These are phyloP conservation scores for Neopestalotiopsis clavispora DNA, from an alignment of 2,329 filamentous ascomycete genomes.

Conservation along the genomic window DNA sequence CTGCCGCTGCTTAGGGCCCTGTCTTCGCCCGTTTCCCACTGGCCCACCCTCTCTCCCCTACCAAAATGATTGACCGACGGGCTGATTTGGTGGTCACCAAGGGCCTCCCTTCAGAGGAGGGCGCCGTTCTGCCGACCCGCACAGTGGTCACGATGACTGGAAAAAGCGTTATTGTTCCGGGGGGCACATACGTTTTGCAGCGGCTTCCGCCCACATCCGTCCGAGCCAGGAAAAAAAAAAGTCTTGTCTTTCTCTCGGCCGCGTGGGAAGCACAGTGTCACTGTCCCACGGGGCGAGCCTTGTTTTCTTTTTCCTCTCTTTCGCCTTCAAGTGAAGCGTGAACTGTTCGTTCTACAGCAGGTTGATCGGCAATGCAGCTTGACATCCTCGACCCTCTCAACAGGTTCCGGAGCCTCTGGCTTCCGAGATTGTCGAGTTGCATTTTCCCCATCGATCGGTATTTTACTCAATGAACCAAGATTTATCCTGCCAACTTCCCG, in stretches of 20 bases:
- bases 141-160: not conserved
- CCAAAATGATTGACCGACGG: not conserved
- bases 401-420: not conserved
- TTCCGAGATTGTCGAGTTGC: slow-evolving; percentile 17
- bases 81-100: not conserved
- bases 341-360: slow-evolving; percentile 2
- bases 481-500: not conserved
- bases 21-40: not conserved
- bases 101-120: not conserved
- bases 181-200: not conserved
- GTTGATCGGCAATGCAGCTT: slow-evolving; percentile 5
- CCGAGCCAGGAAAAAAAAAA: not conserved
- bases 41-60: not conserved
- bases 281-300: not conserved
- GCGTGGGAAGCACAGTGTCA: not conserved
- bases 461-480: not conserved
- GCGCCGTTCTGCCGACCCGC: not conserved
- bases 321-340: not conserved
- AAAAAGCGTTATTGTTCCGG: not conserved
- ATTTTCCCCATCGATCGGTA: slow-evolving; percentile 6
- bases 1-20: not conserved
- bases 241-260: not conserved
- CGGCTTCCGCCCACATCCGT: not conserved
- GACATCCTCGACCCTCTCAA: not conserved
- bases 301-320: not conserved